These are phyloP conservation scores for Neurospora sp. DNA, from an alignment of 2,329 filamentous ascomycete genomes.

Conservation along the genomic window DNA sequence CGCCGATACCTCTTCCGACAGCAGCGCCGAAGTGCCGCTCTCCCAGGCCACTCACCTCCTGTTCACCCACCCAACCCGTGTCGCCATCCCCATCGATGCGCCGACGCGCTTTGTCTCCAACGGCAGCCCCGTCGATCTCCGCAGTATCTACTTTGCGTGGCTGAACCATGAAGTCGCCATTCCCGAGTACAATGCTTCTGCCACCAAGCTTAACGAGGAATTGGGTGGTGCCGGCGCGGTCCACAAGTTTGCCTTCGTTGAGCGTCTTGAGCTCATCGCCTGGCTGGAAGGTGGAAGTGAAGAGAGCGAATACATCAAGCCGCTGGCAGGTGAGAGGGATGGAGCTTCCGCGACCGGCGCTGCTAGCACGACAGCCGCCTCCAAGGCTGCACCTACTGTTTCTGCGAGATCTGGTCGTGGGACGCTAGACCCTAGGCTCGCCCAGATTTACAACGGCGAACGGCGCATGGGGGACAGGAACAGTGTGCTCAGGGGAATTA, in stretches of 20 bases:
- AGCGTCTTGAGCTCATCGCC: constrained; percentile 81
- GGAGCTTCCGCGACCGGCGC: constrained; percentile 25
- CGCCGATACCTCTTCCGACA: constrained; percentile 41
- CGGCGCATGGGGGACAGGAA: constrained; percentile 89
- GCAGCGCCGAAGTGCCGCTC: constrained; percentile 47
- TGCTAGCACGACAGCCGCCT: constrained; percentile 26
- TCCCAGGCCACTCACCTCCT: constrained; percentile 69
- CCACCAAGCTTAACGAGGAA: constrained; percentile 70
- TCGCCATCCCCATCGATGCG: constrained; percentile 57
- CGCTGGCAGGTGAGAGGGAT: constrained; percentile 58
- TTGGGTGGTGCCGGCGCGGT: constrained; percentile 60
- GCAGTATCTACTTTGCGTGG: constrained; percentile 95
- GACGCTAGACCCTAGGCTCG: constrained; percentile 66
- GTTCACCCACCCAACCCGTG: constrained; percentile 53
- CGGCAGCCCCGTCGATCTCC: constrained; percentile 63
- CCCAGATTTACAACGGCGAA: constrained; percentile 86
- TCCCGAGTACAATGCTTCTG: constrained; percentile 81
- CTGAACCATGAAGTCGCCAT: constrained; percentile 83
- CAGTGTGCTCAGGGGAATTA: constrained; percentile 73
- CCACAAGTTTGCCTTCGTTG: constrained; percentile 83
- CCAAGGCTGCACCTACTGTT: constrained; percentile 31
- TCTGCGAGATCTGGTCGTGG: constrained; percentile 50
- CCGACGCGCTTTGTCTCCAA: constrained; percentile 83
- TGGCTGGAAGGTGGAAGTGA: constrained; percentile 87
- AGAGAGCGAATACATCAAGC: constrained; percentile 87